A percentile compares a stretch with the other conserved stretches of the same genome.
phyloP scores from a whole-genome alignment of 345 rosid genomes.

The Brassica napus region DNA sequence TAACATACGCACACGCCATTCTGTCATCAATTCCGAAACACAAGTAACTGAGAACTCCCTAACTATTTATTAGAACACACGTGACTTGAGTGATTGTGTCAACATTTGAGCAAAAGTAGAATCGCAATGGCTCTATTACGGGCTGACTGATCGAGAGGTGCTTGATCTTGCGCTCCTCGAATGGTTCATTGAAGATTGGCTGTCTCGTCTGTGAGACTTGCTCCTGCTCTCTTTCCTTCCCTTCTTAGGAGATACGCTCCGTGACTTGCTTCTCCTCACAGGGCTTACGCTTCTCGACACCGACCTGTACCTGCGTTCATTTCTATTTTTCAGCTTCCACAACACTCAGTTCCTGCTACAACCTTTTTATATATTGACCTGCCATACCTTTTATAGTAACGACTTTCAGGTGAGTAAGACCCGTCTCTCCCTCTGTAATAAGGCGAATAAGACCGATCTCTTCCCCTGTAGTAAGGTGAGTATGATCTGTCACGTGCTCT shows the following conservation, averaged over 20 bases:
- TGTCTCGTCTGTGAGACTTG: constrained; percentile 27
- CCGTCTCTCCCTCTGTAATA: constrained; percentile 28
- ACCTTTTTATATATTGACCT: background rate
- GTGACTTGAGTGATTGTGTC: background rate
- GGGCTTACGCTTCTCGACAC: constrained; percentile 48
- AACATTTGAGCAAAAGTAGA: background rate
- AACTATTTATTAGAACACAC: background rate
- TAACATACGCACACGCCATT: background rate
- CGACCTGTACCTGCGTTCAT: constrained; percentile 45
- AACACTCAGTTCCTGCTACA: background rate
- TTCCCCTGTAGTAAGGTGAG: constrained; percentile 40
- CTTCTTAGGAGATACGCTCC: constrained; percentile 41
- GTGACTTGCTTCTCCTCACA: constrained; percentile 33
- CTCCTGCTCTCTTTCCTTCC: constrained; percentile 40
- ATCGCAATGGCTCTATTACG: background rate
- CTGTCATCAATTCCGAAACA: background rate
- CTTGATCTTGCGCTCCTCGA: constrained; percentile 55
- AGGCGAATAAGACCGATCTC: constrained; percentile 41
- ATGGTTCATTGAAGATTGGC: constrained; percentile 43
- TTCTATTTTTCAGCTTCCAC: constrained; percentile 16
- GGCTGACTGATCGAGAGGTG: constrained; percentile 67
- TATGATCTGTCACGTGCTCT: constrained; percentile 30
- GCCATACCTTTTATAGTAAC: constrained; percentile 21
- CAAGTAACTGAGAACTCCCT: background rate
- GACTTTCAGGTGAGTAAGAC: constrained; percentile 41